A percentile compares a stretch with the other conserved stretches of the same genome.
phyloP scores from a whole-genome alignment of 768 basidiomycete species.

The Peribolospora baueri region DNA sequence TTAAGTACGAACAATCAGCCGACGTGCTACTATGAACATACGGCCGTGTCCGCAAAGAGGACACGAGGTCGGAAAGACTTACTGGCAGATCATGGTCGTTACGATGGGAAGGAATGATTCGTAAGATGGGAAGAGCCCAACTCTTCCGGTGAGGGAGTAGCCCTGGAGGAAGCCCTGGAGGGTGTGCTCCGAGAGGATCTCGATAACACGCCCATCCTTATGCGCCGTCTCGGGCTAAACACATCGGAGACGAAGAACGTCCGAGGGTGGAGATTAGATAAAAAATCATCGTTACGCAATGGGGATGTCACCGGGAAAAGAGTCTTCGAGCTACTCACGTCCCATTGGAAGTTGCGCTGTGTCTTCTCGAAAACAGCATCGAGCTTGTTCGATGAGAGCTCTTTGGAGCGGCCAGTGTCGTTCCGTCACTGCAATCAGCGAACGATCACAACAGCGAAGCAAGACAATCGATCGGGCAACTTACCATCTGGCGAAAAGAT shows the following conservation, averaged over 20 bases:
- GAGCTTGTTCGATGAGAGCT: slow-evolving; percentile 66
- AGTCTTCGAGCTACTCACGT: slow-evolving; percentile 15
- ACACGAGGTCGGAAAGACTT: too few relatives aligned
- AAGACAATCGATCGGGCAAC: not conserved
- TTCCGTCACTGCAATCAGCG: not conserved
- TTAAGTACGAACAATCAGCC: slow-evolving; percentile 4
- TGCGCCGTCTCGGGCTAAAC: slow-evolving; percentile 23
- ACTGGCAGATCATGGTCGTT: slow-evolving; percentile 27
- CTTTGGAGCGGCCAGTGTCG: slow-evolving; percentile 12
- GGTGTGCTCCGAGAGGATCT: slow-evolving; percentile 72
- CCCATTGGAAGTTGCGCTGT: slow-evolving; percentile 65
- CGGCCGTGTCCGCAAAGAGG: too few relatives aligned
- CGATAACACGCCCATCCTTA: slow-evolving; percentile 53
- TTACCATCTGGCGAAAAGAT: slow-evolving; percentile 60
- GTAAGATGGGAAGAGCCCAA: slow-evolving; percentile 63
- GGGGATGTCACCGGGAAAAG: too few relatives aligned
- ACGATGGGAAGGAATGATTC: slow-evolving; percentile 79
- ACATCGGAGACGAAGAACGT: too few relatives aligned
- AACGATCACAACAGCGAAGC: not conserved
- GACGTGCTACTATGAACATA: too few relatives aligned
- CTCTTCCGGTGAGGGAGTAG: slow-evolving; percentile 59
- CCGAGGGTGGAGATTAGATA: too few relatives aligned
- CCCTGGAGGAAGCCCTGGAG: slow-evolving; percentile 80
- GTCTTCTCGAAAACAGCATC: slow-evolving; percentile 42
- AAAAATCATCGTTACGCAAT: too few relatives aligned